Conservation (phyloP, 371 early-diverging fungal species). For the Mortierella sp. region DNA sequence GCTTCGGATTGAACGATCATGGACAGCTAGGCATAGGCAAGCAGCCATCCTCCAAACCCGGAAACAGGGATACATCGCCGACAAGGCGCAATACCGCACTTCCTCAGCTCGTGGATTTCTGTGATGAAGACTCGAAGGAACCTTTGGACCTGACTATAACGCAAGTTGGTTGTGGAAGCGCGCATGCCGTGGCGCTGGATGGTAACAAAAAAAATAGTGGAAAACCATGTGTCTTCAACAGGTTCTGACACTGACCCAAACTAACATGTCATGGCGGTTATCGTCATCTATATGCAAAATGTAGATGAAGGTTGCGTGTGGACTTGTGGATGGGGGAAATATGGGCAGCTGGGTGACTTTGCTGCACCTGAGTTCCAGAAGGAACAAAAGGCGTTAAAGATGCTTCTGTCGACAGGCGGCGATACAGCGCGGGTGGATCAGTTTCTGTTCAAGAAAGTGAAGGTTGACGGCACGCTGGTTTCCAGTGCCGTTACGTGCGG, state of each 20-base stretch:
- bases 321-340: conserved; percentile 53
- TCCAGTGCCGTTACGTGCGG: no score
- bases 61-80: neutral
- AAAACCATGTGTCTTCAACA: neutral
- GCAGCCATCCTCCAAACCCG: neutral
- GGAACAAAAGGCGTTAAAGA: neutral
- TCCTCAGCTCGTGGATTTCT: conserved; percentile 51
- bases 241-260: neutral
- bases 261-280: no score
- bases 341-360: conserved; percentile 31
- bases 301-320: conserved; percentile 33
- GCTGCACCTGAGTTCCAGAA: neutral
- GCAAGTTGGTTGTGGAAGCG: conserved; percentile 38
- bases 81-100: conserved; percentile 30
- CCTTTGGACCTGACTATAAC: conserved; percentile 25
- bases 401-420: conserved; percentile 3
- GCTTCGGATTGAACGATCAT: conserved; percentile 48
- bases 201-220: conserved; percentile 14
- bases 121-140: neutral
- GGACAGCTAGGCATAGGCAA: conserved; percentile 50
- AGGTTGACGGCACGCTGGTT: neutral
- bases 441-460: conserved; percentile 4
- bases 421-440: conserved; percentile 2
- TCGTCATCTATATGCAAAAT: neutral
- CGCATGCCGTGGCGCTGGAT: conserved; percentile 41